phyloP scores from a whole-genome alignment of 2,329 filamentous ascomycete species.

The Tolypocladium capitatum region DNA sequence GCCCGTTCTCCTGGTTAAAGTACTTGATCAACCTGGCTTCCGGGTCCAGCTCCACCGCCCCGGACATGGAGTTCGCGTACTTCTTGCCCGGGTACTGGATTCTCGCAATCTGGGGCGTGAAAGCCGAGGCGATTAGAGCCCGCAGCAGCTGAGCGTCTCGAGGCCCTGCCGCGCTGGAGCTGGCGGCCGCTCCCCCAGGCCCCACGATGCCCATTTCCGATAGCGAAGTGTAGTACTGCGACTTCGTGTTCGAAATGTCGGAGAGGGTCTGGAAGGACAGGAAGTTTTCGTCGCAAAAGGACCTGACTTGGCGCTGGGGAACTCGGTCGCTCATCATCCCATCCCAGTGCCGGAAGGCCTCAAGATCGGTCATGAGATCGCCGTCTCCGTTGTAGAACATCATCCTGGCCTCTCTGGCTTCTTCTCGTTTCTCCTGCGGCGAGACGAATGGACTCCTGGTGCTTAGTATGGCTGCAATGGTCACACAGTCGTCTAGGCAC shows the following conservation, averaged over 20 bases:
- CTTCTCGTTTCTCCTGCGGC: conserved; percentile 69
- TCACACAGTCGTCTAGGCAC: conserved; percentile 77
- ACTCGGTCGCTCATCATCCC: conserved; percentile 45
- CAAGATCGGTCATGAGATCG: conserved; percentile 76
- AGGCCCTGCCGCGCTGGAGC: conserved; percentile 14
- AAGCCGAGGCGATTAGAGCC: conserved; percentile 59
- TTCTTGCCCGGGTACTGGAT: conserved; percentile 95
- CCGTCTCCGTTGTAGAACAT: conserved; percentile 67
- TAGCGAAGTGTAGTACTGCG: conserved; percentile 75
- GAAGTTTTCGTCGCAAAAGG: conserved; percentile 78
- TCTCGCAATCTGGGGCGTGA: conserved; percentile 75
- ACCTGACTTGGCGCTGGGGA: conserved; percentile 49
- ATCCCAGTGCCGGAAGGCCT: conserved; percentile 74
- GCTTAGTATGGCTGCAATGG: conserved; percentile 85
- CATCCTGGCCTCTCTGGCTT: conserved; percentile 63
- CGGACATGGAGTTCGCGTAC: conserved; percentile 74
- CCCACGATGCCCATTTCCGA: conserved; percentile 72
- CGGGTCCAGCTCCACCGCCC: conserved; percentile 83
- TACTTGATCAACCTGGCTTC: conserved; percentile 89
- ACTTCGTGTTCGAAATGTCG: conserved; percentile 76
- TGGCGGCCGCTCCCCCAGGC: conserved; percentile 18
- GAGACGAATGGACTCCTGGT: conserved; percentile 77
- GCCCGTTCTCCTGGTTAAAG: conserved; percentile 71
- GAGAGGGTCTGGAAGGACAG: conserved; percentile 70
- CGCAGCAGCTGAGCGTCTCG: conserved; percentile 42